Base-by-base conservation (phyloP, 495 filamentous ascomycete species). In the Echria macrotheca region DNA sequence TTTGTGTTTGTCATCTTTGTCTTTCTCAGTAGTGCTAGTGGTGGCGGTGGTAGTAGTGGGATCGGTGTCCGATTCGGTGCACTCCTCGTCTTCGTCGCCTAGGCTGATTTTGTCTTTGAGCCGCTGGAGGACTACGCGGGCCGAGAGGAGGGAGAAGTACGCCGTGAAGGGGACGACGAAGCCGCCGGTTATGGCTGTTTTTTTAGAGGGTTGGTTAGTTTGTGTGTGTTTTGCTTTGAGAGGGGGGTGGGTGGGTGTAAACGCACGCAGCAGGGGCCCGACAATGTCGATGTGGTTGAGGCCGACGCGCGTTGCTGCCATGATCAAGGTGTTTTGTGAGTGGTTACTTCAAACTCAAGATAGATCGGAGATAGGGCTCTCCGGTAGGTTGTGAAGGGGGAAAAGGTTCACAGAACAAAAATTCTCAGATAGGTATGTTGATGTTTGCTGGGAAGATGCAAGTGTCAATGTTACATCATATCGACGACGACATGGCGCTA, bases 121-220 rank as follows among this genome's bases (percentile, higher is more conserved):
- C 14, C 72, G 67, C 25, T 68, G 57, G 42, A 52, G 54, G 23
- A 70, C 63, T 26, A 76, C 60, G 38, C 72, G 67, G 45, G 57
- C 60, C 49, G 61, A 61, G 14, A 76, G 63, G 45, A 73, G 58
- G 36, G 58, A 22, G 37, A 71, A 65, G 47, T 75, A 74, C 7
- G 67, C 68, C 10, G 68, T 65, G 56, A 74, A 74, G 14, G 72
- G 72, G 3, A 70, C 51, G 33, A 66, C 62, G 56, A 67, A 76
- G 37, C 63, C 62, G 57, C 68, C 70, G n/a, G 64, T 71, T 14
- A 73, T 60, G 11, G 72, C 69, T 71, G 47, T 17, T 17, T 5
- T 9, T 5, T 47, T 4, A 12, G 22, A 2, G 26, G 10, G 17
- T 47, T 26, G 45, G 28, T 23, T 18, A 50, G 29, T 14, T 11